These are phyloP conservation scores for Crithidia sp. DNA, from an alignment of 208 protist genomes.

Conservation along the genomic window DNA sequence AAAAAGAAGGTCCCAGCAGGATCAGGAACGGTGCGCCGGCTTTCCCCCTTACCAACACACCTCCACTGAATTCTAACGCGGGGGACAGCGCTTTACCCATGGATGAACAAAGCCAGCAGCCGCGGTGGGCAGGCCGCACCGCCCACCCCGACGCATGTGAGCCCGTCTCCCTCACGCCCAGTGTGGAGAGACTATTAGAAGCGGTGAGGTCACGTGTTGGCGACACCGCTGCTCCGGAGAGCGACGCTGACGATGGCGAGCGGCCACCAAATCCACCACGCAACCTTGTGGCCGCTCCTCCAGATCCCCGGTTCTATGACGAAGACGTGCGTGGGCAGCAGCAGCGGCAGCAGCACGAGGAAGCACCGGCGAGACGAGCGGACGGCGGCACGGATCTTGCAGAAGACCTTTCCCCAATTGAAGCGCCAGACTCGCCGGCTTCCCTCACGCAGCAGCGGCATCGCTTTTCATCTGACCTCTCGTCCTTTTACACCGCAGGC, in stretches of 20 bases:
- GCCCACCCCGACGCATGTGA: background rate
- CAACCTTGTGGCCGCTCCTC: too few species aligned
- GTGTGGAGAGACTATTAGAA: constrained; percentile 8
- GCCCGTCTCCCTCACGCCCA: constrained; percentile 16
- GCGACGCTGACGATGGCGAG: background rate
- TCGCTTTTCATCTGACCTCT: background rate
- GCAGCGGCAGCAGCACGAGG: background rate
- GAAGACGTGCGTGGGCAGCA: too few species aligned
- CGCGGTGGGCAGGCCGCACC: background rate
- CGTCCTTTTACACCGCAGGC: constrained; percentile 19
- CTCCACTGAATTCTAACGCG: too few species aligned
- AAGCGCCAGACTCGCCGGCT: background rate
- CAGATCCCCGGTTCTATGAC: too few species aligned
- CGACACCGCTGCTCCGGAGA: background rate
- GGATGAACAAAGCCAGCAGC: background rate
- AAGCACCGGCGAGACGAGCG: background rate
- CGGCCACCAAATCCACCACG: too few species aligned
- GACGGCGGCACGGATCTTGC: background rate
- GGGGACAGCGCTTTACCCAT: too few species aligned
- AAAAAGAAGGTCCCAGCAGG: background rate
- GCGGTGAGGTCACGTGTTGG: constrained; percentile 1
- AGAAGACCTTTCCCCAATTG: constrained; percentile 6
- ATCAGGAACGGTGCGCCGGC: background rate
- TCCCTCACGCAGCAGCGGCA: constrained; percentile 5
- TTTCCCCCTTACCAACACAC: too few species aligned